phyloP scores from a whole-genome alignment of 192 early-diverging fungal species.

The Phycomyces blakesleeanus region DNA sequence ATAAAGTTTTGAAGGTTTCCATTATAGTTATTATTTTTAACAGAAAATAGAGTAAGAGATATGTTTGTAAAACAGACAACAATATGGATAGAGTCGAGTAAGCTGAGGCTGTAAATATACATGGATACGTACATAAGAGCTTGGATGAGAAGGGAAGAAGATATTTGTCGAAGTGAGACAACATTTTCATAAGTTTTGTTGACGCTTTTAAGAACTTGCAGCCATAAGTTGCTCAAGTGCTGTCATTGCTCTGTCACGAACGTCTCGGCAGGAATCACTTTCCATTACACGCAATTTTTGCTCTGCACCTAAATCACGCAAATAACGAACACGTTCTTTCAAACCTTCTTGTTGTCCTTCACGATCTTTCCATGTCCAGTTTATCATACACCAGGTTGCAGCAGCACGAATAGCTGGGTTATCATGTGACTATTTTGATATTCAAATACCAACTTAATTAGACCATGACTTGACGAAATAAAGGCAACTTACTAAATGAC shows the following conservation, averaged over 20 bases:
- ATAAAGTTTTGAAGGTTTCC: no score
- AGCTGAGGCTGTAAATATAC: no score
- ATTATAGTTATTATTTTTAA: no score
- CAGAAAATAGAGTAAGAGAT: no score
- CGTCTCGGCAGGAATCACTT: conserved; percentile 61
- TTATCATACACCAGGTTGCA: conserved; percentile 71
- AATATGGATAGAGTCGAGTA: no score
- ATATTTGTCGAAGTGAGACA: background rate
- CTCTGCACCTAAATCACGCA: conserved; percentile 58
- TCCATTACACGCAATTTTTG: conserved; percentile 50
- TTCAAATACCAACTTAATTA: conserved; percentile 5
- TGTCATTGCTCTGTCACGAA: conserved; percentile 67
- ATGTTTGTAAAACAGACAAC: no score
- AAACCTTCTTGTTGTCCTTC: conserved; percentile 26
- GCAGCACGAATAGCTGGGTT: conserved; percentile 57
- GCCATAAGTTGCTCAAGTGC: conserved; percentile 54
- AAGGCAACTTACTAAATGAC: conserved; percentile 39
- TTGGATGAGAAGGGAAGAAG: no score
- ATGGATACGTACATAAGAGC: no score
- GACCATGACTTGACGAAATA: background rate
- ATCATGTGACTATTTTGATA: conserved; percentile 54
- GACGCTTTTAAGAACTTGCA: background rate
- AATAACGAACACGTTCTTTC: conserved; percentile 40
- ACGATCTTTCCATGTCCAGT: conserved; percentile 68
- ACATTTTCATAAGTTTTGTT: no score